These are phyloP conservation scores for Mortierella sp. DNA, from an alignment of 371 early-diverging fungal species.

Conservation along the genomic window DNA sequence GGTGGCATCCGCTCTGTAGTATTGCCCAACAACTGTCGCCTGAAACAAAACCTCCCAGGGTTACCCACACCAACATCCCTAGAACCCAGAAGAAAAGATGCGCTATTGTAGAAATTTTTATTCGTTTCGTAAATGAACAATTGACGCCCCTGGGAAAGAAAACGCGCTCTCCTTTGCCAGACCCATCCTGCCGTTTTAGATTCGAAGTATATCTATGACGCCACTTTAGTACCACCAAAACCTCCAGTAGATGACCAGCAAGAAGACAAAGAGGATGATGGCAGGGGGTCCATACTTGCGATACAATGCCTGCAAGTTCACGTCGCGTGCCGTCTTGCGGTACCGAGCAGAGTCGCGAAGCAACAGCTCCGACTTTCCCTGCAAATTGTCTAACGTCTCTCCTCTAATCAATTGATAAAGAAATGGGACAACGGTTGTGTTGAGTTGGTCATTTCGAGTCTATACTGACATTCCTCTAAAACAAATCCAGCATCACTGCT, in stretches of 20 bases:
- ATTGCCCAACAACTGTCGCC: too few species aligned
- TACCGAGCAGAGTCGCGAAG: conserved; percentile 79
- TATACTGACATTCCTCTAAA: not conserved
- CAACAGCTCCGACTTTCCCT: conserved; percentile 71
- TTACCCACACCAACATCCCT: not conserved
- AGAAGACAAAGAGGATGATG: conserved; percentile 80
- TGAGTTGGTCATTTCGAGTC: not conserved
- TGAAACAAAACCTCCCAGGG: not conserved
- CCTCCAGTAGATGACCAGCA: conserved; percentile 85
- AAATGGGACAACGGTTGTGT: not conserved
- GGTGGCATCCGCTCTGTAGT: too few species aligned
- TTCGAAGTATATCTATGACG: not conserved
- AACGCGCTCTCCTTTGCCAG: not conserved
- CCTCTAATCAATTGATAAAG: conserved; percentile 26
- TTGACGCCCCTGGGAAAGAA: too few species aligned
- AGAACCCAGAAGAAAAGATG: too few species aligned
- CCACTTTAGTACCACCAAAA: conserved; percentile 70
- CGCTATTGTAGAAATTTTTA: not conserved
- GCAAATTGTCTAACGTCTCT: conserved; percentile 55
- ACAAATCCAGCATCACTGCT: not conserved
- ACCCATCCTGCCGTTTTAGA: not conserved
- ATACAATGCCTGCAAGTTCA: conserved; percentile 90
- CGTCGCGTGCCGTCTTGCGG: conserved; percentile 81
- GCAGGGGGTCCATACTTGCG: conserved; percentile 97
- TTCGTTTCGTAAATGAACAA: not conserved